phyloP scores from a whole-genome alignment of 345 rosid species.

The Dipteronia dyeriana region DNA sequence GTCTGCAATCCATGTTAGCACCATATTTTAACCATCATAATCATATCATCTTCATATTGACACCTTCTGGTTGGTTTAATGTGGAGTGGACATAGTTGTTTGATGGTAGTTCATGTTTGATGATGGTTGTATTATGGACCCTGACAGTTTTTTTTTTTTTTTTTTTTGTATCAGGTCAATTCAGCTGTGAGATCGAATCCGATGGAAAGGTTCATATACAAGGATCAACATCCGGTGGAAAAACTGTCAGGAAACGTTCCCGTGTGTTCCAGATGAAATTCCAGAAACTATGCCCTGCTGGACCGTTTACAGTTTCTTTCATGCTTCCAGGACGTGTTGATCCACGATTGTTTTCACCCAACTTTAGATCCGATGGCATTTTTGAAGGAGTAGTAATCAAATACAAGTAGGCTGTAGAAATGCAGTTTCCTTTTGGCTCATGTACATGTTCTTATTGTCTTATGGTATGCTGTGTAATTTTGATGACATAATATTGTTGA shows the following conservation, averaged over 20 bases:
- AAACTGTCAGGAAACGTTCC: conserved; percentile 39
- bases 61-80: not conserved
- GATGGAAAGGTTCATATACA: conserved; percentile 56
- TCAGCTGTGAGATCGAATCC: conserved; percentile 59
- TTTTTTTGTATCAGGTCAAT: conserved; percentile 41
- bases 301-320: conserved; percentile 56
- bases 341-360: conserved; percentile 62
- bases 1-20: not conserved
- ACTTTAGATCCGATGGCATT: conserved; percentile 63
- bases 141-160: too few species aligned
- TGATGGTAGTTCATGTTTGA: too few species aligned
- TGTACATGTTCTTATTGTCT: too few species aligned
- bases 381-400: conserved; percentile 63
- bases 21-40: not conserved
- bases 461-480: too few species aligned
- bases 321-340: conserved; percentile 76
- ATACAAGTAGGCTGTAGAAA: conserved; percentile 12
- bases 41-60: not conserved
- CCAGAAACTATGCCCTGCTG: conserved; percentile 50
- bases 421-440: conserved; percentile 1
- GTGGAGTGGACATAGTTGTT: not conserved
- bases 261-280: conserved; percentile 44
- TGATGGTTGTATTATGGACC: too few species aligned
- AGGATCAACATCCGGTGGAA: conserved; percentile 42
- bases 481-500: too few species aligned